Base-by-base conservation (phyloP, 805 yeast species). In the Candida oleophila region DNA sequence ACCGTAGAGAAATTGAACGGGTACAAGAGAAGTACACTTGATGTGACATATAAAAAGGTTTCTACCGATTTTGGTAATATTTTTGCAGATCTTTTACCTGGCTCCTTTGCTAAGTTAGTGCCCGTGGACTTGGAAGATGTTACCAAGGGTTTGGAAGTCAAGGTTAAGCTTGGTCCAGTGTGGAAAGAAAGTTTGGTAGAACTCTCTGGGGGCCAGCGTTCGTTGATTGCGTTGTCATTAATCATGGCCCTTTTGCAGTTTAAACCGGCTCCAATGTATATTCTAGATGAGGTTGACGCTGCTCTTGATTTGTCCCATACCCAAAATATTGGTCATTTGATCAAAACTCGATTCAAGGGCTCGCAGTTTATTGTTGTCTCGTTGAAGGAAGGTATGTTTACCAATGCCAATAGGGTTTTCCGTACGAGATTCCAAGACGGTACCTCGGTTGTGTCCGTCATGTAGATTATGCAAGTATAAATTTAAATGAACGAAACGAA, bases 221-320 rank as follows among this genome's bases (percentile, higher is more conserved):
- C 98, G 1, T 78, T 95, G 52, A 88, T 92, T 52, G 99, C 99
- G 0, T 71, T 94, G 47, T 88, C 98, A 2, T 73, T 92, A 55
- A 94, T 94, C 55, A 78, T 92, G 82, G 96, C 98, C 0, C 73
- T 94, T 50, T 72, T 94, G 42, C 96, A 90, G 64, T 92, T 87
- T 73, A 89, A 90, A 64, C 99, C 99, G 3, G 99, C 99, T 1
- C 99, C 99, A 5, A 88, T 94, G 96, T 94, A 94, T 61, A 92
- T 94, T 55, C 72, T 94, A 48, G 99, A 94, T 68, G 99, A 94
- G 69, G 97, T 94, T 34, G 99, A 94, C 70, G 99, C 99, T 1
- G 99, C 99, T 1, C 76, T 94, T 53, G 99, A 94, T 74, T 77
- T 92, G 53, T 88, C 95, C 49, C 99, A 94, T 62, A 94, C 99